phyloP scores from a whole-genome alignment of 306 rosid species.

The Trichosanthes truncata region DNA sequence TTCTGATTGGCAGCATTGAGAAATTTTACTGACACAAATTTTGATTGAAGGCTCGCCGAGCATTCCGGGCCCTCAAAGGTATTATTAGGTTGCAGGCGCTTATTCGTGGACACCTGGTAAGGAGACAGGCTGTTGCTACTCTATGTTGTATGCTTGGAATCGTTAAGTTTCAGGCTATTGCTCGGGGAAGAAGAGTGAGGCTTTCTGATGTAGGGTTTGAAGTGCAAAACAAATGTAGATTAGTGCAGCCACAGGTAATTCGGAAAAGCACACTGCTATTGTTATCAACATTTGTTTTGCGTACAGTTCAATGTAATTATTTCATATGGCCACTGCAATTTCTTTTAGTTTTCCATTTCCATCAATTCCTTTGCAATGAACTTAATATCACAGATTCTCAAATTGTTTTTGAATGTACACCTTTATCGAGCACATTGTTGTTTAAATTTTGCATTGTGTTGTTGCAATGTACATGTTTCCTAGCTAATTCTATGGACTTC shows the following conservation, averaged over 20 bases:
- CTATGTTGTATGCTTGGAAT: slow-evolving; percentile 70
- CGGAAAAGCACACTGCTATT: not conserved
- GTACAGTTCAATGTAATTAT: not conserved
- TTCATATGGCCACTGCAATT: not conserved
- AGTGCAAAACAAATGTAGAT: slow-evolving; percentile 45
- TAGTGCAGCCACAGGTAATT: slow-evolving; percentile 37
- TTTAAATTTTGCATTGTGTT: not conserved
- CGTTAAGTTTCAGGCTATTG: slow-evolving; percentile 80
- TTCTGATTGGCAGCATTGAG: not conserved
- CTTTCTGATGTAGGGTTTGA: slow-evolving; percentile 48
- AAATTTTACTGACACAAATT: slow-evolving; percentile 19
- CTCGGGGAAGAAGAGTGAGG: slow-evolving; percentile 68
- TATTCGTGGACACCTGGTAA: slow-evolving; percentile 94
- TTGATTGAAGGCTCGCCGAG: slow-evolving; percentile 91
- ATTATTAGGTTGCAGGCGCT: slow-evolving; percentile 99
- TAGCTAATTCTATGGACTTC: not conserved
- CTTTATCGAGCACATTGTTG: not conserved
- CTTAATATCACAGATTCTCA: not conserved
- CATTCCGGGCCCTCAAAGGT: slow-evolving; percentile 92
- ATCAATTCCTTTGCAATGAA: not conserved
- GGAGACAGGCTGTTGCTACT: slow-evolving; percentile 95
- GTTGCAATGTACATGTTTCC: not conserved
- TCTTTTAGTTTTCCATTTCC: not conserved
- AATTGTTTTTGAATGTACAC: not conserved
- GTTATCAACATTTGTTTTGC: not conserved